Base-by-base conservation (phyloP, 306 rosid genomes). In the Prunus davidiana region DNA sequence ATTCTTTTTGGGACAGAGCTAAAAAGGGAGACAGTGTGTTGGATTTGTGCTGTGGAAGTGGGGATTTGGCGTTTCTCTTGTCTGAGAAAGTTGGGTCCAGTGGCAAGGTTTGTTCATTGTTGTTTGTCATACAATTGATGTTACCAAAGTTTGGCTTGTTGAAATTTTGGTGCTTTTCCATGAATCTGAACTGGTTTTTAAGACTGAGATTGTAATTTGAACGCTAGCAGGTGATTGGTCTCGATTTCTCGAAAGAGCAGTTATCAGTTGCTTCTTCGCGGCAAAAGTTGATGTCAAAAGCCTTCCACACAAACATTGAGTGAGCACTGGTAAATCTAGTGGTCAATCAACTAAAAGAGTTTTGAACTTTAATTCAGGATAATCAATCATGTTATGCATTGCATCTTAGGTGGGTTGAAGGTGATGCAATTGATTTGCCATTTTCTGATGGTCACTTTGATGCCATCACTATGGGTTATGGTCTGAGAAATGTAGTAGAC, bases 11-110 rank as follows among this genome's bases (percentile, higher is more conserved):
- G 58, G 55, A 66, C 83, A 96, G 99, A 61, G 91, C 87, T 2
- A 92, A 95, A 77, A 22, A 62, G 70, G 99, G 97, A 34, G 89
- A 88, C 50, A 43, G 70, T 50, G 99, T 84, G 49, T 82, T 96
- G 86, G 99, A 96, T 83, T 80, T 91, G 85, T 96, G 99, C 83
- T 92, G 99, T 76, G 98, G 97, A 78, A 96, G 96, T 86, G 99
- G 99, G 50, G 97, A 92, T 83, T 89, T 92, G 67, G 82, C 93
- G 0, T 91, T 93, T 83, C 90, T 91, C 52, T 86, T 91, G 78
- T 86, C 97, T 24, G 75, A 93, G 77, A 88, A 87, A 86, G 93
- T 91, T 82, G 91, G 91, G 25, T 67, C 79, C 75, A 2, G 70
- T 69, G 97, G 97, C 81, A 88, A 89, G 93, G 84, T 82, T 50